phyloP scores from a whole-genome alignment of 2,329 filamentous ascomycete species.

The Aspergillus ruber region DNA sequence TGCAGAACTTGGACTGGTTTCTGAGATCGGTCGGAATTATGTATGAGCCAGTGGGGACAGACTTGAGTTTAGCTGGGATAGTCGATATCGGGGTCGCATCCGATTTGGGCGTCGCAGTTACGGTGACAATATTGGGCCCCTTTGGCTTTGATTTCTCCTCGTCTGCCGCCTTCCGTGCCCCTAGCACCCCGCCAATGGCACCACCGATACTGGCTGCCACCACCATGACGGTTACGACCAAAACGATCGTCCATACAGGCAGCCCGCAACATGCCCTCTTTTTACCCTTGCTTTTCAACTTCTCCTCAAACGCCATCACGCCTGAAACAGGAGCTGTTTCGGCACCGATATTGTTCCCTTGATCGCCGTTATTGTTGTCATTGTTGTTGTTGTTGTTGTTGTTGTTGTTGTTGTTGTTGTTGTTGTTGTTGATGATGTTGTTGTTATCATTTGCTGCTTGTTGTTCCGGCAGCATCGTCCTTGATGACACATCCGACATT shows the following conservation, averaged over 20 bases:
- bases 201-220: constrained; percentile 48
- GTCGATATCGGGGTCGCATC: constrained; percentile 47
- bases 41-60: constrained; percentile 47
- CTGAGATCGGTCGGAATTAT: constrained; percentile 43
- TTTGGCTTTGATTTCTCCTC: constrained; percentile 17
- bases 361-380: constrained; percentile 1
- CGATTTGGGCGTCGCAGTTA: constrained; percentile 43
- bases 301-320: constrained; percentile 37
- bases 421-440: neutral
- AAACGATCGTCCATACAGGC: constrained; percentile 46
- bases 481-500: constrained; percentile 30
- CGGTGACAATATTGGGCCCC: constrained; percentile 34
- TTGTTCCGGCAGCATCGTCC: constrained; percentile 10
- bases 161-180: constrained; percentile 34
- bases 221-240: constrained; percentile 42
- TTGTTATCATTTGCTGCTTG: neutral
- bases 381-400: neutral
- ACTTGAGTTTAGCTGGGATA: constrained; percentile 37
- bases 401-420: neutral
- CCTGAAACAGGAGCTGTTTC: constrained; percentile 24
- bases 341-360: constrained; percentile 13
- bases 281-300: constrained; percentile 39
- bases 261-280: constrained; percentile 44
- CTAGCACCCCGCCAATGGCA: constrained; percentile 49
- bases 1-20: constrained; percentile 45